Base-by-base conservation (phyloP, 306 rosid genomes). In the Sphenostylis stenocarpa region DNA sequence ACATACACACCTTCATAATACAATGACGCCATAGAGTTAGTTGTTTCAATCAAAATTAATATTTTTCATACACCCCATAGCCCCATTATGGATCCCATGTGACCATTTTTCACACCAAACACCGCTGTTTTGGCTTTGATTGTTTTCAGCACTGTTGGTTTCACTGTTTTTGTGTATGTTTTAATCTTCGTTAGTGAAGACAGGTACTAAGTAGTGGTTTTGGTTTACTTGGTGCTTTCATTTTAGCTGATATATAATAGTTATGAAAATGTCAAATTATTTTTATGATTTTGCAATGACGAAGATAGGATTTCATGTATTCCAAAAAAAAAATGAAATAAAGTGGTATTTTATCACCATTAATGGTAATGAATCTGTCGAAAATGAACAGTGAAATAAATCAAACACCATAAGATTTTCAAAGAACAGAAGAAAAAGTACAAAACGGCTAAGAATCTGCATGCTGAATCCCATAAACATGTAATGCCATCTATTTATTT, bases 31-130 rank as follows among this genome's bases (percentile, higher is more conserved):
- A 41, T 41, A 11, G 12, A 75, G 49, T 53, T 67, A 17, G 36
- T 83, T 66, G 71, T 14, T 69, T 70, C 65, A 45, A 75, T 70
- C 73, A 44, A 70, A 71, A 49, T 62, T 24, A 56, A 34, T 71
- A 52, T 48, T 43, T 19, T 47, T 60, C 19, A 52, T 20, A 44
- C 41, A 43, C 33, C 17, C 14, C 38, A 36, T 43, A 1, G 38
- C 63, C 74, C 71, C 58, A 62, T 45, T 75, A 75, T 70, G 48
- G 76, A 64, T 44, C 38, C 75, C 82, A 70, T 75, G 72, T 52
- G 81, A 69, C 41, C 39, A 78, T 52, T 83, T n/a, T 67, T 73
- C 65, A 77, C 31, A 24, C 57, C 56, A 16, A 64, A 9, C 20
- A 28, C 55, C 52, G 15, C 4, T 31, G 51, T 41, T 33, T 20